Base-by-base conservation (phyloP, 148 eudicot genomes). In the Rhododendron simsii region DNA sequence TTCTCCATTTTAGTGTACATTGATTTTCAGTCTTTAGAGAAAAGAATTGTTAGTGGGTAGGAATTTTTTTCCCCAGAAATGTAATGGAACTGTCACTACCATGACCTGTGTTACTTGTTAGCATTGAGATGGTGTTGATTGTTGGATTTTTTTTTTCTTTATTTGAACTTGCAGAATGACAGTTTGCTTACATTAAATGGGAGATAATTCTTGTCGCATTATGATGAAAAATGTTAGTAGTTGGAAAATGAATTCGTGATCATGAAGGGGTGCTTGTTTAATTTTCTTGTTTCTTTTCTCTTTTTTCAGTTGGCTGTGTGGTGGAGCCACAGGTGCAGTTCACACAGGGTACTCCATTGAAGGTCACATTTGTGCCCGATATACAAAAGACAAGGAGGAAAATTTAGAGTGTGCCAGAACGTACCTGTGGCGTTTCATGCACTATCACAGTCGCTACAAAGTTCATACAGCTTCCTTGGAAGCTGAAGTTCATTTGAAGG, bases 301-400 rank as follows among this genome's bases (percentile, higher is more conserved):
- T 84, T 69, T n/a, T 61, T 89, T 88, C 82, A 93, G 98, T 87
- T 95, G 96, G 96, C 81, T 93, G 78, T 95, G 98, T 93, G 96
- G 93, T 79, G 92, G 87, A 81, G 93, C 94, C 51, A 94, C 95
- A 2, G 92, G 95, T 71, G 69, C 71, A 78, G 51, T 28, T 2
- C 95, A 95, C 84, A 89, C 94, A 6, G 90, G 92, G 94, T 0
- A 84, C 11, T 12, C 73, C 10, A 92, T 92, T 89, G 87, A 83
- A 21, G 90, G 90, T 81, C 98, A 95, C 84, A 92, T 89, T 59
- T 95, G 98, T 83, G 94, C 94, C 33, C 87, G 95, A 55, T 95
- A 89, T 87, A 90, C 90, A 84, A 94, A 95, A 88, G 93, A 91
- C 7, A 53, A 74, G 44, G 33, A 76, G 20, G 83, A 88, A 83